phyloP scores from a whole-genome alignment of 1,139 yeast species.

The Yamadazyma mexicana region DNA sequence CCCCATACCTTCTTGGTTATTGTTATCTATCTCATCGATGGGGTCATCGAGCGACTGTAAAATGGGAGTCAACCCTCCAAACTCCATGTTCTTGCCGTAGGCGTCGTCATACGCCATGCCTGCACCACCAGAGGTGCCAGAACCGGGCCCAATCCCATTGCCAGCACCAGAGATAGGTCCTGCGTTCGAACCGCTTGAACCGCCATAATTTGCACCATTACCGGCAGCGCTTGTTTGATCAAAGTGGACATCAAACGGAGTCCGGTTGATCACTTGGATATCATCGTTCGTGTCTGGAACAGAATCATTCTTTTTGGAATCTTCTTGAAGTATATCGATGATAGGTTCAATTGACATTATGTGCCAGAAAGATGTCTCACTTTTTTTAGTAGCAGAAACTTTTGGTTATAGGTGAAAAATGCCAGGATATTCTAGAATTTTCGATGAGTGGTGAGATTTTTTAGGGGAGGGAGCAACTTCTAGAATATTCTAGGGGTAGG shows the following conservation, averaged over 20 bases:
- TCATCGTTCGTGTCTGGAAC: constrained; percentile 24
- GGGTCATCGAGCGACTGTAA: constrained; percentile 14
- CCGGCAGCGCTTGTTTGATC: constrained; percentile 4
- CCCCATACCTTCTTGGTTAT: background rate
- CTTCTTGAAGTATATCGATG: constrained; percentile 16
- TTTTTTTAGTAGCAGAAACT: background rate
- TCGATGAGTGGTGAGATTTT: too few relatives aligned
- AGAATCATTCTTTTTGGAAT: constrained; percentile 2
- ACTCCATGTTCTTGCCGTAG: constrained; percentile 2
- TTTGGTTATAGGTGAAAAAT: too few relatives aligned
- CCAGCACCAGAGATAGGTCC: background rate
- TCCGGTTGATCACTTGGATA: constrained; percentile 37
- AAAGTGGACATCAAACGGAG: constrained; percentile 18
- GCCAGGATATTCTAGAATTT: constrained; percentile 4
- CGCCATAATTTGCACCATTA: too few relatives aligned
- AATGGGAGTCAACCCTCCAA: constrained; percentile 14
- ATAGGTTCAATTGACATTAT: constrained; percentile 7
- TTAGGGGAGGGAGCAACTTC: constrained; percentile 1
- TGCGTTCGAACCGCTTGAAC: background rate
- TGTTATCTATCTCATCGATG: constrained; percentile 4
- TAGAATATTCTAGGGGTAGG: constrained; percentile 4
- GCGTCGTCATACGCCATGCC: background rate
- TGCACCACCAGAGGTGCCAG: too few relatives aligned
- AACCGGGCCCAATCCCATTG: too few relatives aligned
- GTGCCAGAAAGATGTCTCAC: constrained; percentile 1